These are phyloP conservation scores for Cryptococcus neoformans DNA, from an alignment of 1,284 basidiomycete genomes.

Conservation along the genomic window DNA sequence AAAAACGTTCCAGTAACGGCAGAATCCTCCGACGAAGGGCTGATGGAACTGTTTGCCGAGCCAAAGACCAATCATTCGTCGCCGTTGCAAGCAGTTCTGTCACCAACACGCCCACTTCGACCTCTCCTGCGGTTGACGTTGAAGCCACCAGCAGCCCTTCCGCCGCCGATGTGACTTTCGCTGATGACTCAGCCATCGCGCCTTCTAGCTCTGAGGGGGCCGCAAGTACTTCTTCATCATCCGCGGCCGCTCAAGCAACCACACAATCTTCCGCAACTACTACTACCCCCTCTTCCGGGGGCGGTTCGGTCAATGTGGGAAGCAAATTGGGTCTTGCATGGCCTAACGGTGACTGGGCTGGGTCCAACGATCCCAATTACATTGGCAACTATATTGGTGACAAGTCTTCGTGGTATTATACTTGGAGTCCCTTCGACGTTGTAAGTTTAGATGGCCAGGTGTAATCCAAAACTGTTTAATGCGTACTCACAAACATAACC, in stretches of 20 bases:
- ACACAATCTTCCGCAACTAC: too few relatives aligned
- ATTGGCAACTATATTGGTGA: conserved; percentile 52
- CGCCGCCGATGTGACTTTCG: conserved; percentile 2
- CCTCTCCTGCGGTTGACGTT: conserved; percentile 3
- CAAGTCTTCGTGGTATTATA: conserved; percentile 44
- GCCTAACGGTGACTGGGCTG: conserved; percentile 56
- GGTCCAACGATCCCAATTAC: conserved; percentile 49
- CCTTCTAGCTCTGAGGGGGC: conserved; percentile 14
- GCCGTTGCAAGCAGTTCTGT: conserved; percentile 18
- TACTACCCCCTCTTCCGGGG: too few relatives aligned
- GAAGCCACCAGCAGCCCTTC: conserved; percentile 4
- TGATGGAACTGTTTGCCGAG: conserved; percentile 42
- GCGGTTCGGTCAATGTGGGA: conserved; percentile 3
- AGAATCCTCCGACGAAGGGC: conserved; percentile 29
- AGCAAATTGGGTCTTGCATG: conserved; percentile 64
- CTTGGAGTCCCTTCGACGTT: conserved; percentile 42
- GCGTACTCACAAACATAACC: background rate
- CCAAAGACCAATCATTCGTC: conserved; percentile 2
- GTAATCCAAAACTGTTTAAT: background rate
- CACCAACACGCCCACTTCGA: conserved; percentile 14
- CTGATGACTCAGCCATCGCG: conserved; percentile 11
- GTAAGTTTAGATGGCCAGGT: conserved; percentile 1
- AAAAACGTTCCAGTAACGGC: background rate
- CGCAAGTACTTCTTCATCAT: background rate
- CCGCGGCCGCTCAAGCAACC: too few relatives aligned